phyloP scores from a whole-genome alignment of 2,329 filamentous ascomycete species.

The Aspergillus ibericus region DNA sequence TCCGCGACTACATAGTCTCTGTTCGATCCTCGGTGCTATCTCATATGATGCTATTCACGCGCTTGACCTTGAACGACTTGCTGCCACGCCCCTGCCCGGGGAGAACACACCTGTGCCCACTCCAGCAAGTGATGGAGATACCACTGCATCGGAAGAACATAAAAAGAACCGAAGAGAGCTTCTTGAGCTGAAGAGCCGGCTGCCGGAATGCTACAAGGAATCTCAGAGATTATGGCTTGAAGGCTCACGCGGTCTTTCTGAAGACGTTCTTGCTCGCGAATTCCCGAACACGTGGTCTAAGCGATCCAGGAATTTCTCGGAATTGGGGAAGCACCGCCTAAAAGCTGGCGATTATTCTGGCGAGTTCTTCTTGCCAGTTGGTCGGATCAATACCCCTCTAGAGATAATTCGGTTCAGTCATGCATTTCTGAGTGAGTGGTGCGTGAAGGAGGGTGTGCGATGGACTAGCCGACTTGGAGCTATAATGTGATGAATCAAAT shows the following conservation, averaged over 20 bases:
- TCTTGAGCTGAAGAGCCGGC: constrained; percentile 39
- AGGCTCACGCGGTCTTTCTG: constrained; percentile 41
- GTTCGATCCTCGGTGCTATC: constrained; percentile 47
- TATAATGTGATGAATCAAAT: constrained; percentile 26
- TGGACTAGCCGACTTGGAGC: constrained; percentile 44
- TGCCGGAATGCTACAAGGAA: constrained; percentile 43
- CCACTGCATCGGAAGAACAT: constrained; percentile 38
- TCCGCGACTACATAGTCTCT: constrained; percentile 46
- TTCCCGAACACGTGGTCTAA: constrained; percentile 49
- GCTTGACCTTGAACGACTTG: constrained; percentile 47
- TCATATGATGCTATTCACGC: constrained; percentile 48
- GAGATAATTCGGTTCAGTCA: constrained; percentile 49
- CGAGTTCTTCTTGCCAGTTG: constrained; percentile 46
- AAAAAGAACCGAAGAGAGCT: constrained; percentile 41
- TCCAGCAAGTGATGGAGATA: constrained; percentile 45
- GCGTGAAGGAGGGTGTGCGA: constrained; percentile 45
- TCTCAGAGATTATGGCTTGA: constrained; percentile 48
- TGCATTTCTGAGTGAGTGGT: constrained; percentile 49
- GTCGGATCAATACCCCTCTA: constrained; percentile 42
- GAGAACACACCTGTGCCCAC: constrained; percentile 43
- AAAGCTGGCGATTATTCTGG: constrained; percentile 38
- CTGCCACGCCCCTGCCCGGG: constrained; percentile 39
- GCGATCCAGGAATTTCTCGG: constrained; percentile 38
- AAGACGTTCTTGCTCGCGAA: constrained; percentile 41
- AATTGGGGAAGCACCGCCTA: constrained; percentile 36